Evolutionary conservation across 2,329 filamentous ascomycete species (phyloP), one percentile per base, ranked within the genome.

Genomic region (Paraphaeosphaeria sporulosa): DNA sequence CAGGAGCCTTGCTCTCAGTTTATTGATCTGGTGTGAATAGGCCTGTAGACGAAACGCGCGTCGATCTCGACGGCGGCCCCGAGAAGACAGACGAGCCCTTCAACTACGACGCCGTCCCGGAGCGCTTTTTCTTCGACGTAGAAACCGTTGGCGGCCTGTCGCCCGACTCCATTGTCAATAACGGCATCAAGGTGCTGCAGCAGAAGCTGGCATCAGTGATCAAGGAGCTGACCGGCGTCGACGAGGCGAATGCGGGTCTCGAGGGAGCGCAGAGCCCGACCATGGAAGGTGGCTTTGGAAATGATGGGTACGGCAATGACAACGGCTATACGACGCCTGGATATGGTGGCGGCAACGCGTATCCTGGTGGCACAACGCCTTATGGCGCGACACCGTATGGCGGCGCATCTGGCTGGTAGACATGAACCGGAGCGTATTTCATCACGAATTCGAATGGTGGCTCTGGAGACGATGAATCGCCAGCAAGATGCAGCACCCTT

Each of bases 41-140:
- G 94, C 93, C 93, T 68, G 90, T 89, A 80, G 92, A 87, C 75
- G 88, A 90, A 79, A 93, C 94, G 69, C 94, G 94, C 71, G 89
- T 90, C 23, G 86, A 88, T 44, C 92, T 90, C 85, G 93, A 96
- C 76, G 76, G 76, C 48, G 90, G 93, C 53, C 86, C 89, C 0
- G 85, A 88, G 0, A 87, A 91, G 67, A 91, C 95, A 66, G 93
- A 93, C 68, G 92, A 96, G 70, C 86, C 89, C 0, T 98, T 98
- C 78, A 89, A 98, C 80, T 98, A 92, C 79, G 90, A 97, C 70
- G 94, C 93, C 10, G 86, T 90, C 23, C 94, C 95, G 5, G 85
- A 84, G 62, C 87, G 87, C 66, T 99, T 97, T 83, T 99, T 97
- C 83, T 91, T 94, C 73, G 93, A 97, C 73, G 90, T 99, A 49